These are phyloP conservation scores for Rhizophora mangle DNA, from an alignment of 345 rosid genomes.

Conservation along the genomic window DNA sequence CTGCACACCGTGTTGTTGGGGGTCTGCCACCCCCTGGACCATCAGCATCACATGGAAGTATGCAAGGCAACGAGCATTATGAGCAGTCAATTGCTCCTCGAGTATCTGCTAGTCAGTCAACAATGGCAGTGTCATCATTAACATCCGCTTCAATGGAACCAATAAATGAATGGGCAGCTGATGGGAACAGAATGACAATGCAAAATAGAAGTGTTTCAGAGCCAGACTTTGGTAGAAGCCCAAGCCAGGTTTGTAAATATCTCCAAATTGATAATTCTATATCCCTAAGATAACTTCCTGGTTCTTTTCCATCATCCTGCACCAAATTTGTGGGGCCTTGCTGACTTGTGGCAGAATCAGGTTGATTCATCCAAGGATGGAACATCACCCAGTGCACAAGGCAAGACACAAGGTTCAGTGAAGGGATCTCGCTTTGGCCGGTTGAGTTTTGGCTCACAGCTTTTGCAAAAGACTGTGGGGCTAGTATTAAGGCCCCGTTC, in stretches of 20 bases:
- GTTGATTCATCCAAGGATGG: constrained; percentile 55
- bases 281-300: constrained; percentile 7
- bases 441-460: constrained; percentile 74
- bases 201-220: constrained; percentile 79
- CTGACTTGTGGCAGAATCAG: constrained; percentile 33
- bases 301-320: constrained; percentile 2
- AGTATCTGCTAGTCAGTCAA: constrained; percentile 70
- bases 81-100: constrained; percentile 41
- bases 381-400: constrained; percentile 47
- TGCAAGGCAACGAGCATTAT: constrained; percentile 41
- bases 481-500: constrained; percentile 71
- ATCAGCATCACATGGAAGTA: constrained; percentile 36
- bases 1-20: constrained; percentile 83
- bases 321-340: constrained; percentile 15
- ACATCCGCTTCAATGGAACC: constrained; percentile 75
- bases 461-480: constrained; percentile 82
- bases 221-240: constrained; percentile 74
- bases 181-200: constrained; percentile 55
- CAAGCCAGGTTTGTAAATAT: constrained; percentile 54
- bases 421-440: constrained; percentile 71
- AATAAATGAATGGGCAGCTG: constrained; percentile 58
- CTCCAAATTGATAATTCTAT: constrained; percentile 4
- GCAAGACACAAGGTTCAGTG: constrained; percentile 47
- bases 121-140: constrained; percentile 68
- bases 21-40: constrained; percentile 64